These are phyloP conservation scores for Groenewaldozyma salmanticensis DNA, from an alignment of 805 yeast species.

Conservation along the genomic window DNA sequence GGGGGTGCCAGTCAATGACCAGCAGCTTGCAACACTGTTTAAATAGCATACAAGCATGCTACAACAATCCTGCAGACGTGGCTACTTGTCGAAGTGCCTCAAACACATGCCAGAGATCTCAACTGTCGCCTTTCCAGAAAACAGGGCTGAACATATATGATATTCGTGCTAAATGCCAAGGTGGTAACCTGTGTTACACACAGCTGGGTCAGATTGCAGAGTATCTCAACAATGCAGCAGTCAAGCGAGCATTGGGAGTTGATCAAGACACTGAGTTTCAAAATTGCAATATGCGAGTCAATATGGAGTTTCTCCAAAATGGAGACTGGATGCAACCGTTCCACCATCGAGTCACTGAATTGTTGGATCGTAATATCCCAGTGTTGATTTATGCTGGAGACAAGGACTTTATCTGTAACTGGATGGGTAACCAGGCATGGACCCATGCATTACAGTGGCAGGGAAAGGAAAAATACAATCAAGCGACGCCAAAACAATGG, in stretches of 20 bases:
- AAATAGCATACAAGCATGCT: slow-evolving; percentile 54
- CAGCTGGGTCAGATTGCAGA: slow-evolving; percentile 43
- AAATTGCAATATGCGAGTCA: slow-evolving; percentile 66
- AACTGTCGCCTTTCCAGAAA: slow-evolving; percentile 48
- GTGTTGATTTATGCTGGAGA: slow-evolving; percentile 91
- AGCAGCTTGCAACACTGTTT: slow-evolving; percentile 56
- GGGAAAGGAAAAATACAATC: slow-evolving; percentile 39
- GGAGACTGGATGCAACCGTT: slow-evolving; percentile 66
- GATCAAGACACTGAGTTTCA: slow-evolving; percentile 41
- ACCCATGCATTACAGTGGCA: slow-evolving; percentile 59
- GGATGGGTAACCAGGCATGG: slow-evolving; percentile 89
- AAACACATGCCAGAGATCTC: slow-evolving; percentile 65
- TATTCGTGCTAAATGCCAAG: slow-evolving; percentile 49
- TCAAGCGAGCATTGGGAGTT: slow-evolving; percentile 50
- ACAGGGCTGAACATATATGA: slow-evolving; percentile 59
- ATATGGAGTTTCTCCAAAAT: slow-evolving; percentile 48
- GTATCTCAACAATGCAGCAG: slow-evolving; percentile 44
- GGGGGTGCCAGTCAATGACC: slow-evolving; percentile 57
- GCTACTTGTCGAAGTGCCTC: slow-evolving; percentile 83
- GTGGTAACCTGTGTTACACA: slow-evolving; percentile 47
- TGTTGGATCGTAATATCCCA: slow-evolving; percentile 61
- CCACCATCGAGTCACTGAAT: slow-evolving; percentile 45
- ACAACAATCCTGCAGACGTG: slow-evolving; percentile 46
- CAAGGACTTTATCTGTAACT: slow-evolving; percentile 85
- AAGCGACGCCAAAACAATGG: slow-evolving; percentile 35